Conservation (phyloP, 345 rosid genomes). For the Populus simonii region DNA sequence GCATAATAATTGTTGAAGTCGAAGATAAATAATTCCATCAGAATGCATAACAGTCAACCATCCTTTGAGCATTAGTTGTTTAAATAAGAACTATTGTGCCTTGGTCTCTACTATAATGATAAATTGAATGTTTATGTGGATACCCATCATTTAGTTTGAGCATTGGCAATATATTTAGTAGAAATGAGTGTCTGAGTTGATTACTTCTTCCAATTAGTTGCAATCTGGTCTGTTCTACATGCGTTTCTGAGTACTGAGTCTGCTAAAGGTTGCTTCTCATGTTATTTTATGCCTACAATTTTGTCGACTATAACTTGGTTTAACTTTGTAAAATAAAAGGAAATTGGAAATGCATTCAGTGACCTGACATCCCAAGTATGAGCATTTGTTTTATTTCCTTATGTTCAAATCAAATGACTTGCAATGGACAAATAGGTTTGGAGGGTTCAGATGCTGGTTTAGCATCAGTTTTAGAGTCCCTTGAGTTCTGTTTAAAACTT, state of each 20-base stretch:
- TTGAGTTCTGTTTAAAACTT: slow-evolving; percentile 80
- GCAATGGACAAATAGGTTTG: slow-evolving; percentile 48
- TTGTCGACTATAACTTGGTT: not conserved
- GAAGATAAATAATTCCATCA: not conserved
- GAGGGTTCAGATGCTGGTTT: slow-evolving; percentile 92
- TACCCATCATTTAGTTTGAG: not conserved
- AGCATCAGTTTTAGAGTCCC: slow-evolving; percentile 77
- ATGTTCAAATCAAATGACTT: not conserved
- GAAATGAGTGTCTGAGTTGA: not conserved
- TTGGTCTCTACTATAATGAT: not conserved
- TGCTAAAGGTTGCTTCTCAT: not conserved
- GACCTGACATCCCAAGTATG: not conserved
- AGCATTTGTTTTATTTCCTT: not conserved
- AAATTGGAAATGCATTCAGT: not conserved
- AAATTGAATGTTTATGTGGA: not conserved
- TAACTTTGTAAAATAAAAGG: not conserved
- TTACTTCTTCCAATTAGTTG: not conserved
- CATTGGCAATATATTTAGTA: not conserved
- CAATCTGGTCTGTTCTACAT: not conserved
- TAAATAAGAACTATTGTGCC: not conserved
- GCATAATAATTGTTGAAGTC: not conserved
- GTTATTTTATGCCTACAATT: not conserved
- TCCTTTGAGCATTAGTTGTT: not conserved
- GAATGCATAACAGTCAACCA: not conserved
- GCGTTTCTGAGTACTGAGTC: not conserved